A percentile compares a stretch with the other conserved stretches of the same genome.
Evolutionary conservation across 2,329 filamentous ascomycete species (phyloP).

Genomic region (Colletotrichum australisinense): DNA sequence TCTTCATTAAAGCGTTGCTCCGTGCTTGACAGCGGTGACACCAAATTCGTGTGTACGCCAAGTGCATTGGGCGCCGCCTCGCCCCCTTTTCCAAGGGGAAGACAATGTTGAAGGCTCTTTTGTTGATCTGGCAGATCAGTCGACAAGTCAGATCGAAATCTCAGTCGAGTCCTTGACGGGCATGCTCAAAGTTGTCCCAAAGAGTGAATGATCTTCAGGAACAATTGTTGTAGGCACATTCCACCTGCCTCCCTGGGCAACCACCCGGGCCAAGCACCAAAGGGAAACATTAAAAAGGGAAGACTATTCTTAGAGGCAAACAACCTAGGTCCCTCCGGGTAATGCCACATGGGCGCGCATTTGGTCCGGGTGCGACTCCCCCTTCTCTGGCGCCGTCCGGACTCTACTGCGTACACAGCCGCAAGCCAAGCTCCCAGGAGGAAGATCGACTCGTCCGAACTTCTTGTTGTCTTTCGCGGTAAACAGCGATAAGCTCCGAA

Average conservation of each 20-base stretch:
- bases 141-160: background rate
- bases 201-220: slow-evolving; percentile 11
- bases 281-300: background rate
- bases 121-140: background rate
- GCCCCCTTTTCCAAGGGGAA: background rate
- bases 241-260: slow-evolving; percentile 6
- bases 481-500: background rate
- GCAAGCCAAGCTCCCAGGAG: background rate
- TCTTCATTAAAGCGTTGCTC: background rate
- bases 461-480: background rate
- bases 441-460: slow-evolving; percentile 20
- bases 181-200: background rate
- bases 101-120: background rate
- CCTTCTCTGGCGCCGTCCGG: background rate
- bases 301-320: slow-evolving; percentile 19
- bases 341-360: slow-evolving; percentile 11
- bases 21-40: background rate
- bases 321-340: background rate
- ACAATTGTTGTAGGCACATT: background rate
- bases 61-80: background rate
- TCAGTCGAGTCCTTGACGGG: background rate
- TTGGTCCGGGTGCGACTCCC: background rate
- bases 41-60: background rate
- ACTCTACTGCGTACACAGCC: background rate
- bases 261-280: background rate